A percentile compares a stretch with the other conserved stretches of the same genome.
phyloP scores from a whole-genome alignment of 2,329 filamentous ascomycete species.

The Mollisia scopiformis region DNA sequence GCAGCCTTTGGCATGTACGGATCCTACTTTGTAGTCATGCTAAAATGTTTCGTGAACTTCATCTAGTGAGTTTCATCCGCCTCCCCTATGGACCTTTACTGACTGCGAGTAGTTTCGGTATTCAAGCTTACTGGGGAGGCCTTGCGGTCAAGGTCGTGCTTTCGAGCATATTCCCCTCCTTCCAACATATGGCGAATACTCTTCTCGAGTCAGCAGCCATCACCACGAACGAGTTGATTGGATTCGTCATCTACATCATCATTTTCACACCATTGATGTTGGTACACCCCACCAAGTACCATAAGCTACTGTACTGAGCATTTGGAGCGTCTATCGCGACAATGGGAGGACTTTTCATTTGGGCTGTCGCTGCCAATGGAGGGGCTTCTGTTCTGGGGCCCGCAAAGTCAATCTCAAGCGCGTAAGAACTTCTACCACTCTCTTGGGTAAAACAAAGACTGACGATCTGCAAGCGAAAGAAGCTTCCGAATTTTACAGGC shows the following conservation, averaged over 20 bases:
- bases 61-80: constrained; percentile 18
- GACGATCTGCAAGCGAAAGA: neutral
- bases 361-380: constrained; percentile 9
- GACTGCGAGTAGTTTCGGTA: constrained; percentile 15
- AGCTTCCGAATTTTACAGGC: constrained; percentile 10
- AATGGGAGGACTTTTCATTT: constrained; percentile 10
- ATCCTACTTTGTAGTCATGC: constrained; percentile 32
- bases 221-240: constrained; percentile 12
- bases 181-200: constrained; percentile 20
- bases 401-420: constrained; percentile 5
- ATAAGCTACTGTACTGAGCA: constrained; percentile 7
- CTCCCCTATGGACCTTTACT: too few species aligned
- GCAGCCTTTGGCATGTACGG: constrained; percentile 36
- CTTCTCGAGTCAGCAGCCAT: constrained; percentile 16
- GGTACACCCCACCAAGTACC: constrained; percentile 3
- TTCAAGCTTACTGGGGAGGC: constrained; percentile 27
- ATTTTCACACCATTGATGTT: constrained; percentile 11
- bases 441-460: neutral
- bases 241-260: constrained; percentile 15
- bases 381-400: constrained; percentile 5
- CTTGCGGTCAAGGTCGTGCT: constrained; percentile 16
- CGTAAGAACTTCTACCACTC: neutral
- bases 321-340: constrained; percentile 1
- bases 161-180: constrained; percentile 17
- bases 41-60: constrained; percentile 32